Evolutionary conservation across 495 filamentous ascomycete genomes (phyloP).

Genomic region (Neurospora intermedia): DNA sequence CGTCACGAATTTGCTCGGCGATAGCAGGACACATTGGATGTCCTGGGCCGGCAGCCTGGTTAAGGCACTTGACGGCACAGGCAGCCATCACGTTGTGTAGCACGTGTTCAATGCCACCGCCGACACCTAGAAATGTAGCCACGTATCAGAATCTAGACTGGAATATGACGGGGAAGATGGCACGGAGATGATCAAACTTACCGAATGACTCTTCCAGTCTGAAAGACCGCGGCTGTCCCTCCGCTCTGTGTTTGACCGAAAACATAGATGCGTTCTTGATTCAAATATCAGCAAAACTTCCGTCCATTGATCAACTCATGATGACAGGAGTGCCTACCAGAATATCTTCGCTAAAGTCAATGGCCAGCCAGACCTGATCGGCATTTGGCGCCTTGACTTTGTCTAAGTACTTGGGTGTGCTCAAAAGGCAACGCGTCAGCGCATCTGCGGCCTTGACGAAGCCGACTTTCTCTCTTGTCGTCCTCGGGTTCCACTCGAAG

Average conservation of each 20-base stretch:
- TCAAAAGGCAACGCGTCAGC: background rate
- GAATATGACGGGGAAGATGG: background rate
- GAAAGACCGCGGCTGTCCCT: background rate
- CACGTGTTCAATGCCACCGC: background rate
- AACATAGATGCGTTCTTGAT: background rate
- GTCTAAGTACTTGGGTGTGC: background rate
- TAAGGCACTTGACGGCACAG: background rate
- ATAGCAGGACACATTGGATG: background rate
- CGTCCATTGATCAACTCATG: background rate
- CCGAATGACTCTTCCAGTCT: background rate
- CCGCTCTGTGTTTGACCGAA: background rate
- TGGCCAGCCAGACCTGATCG: background rate
- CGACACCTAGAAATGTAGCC: background rate
- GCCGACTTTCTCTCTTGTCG: background rate
- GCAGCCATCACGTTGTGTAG: background rate
- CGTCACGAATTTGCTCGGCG: background rate
- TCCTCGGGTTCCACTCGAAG: background rate
- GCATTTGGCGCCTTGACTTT: background rate
- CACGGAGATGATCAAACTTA: background rate
- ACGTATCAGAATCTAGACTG: background rate
- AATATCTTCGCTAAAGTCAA: background rate
- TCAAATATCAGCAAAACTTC: background rate
- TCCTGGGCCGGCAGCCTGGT: background rate
- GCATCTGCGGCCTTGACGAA: background rate
- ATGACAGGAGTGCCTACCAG: background rate